These are phyloP conservation scores for Puccinia coronata DNA, from an alignment of 1,284 basidiomycete genomes.

Conservation along the genomic window DNA sequence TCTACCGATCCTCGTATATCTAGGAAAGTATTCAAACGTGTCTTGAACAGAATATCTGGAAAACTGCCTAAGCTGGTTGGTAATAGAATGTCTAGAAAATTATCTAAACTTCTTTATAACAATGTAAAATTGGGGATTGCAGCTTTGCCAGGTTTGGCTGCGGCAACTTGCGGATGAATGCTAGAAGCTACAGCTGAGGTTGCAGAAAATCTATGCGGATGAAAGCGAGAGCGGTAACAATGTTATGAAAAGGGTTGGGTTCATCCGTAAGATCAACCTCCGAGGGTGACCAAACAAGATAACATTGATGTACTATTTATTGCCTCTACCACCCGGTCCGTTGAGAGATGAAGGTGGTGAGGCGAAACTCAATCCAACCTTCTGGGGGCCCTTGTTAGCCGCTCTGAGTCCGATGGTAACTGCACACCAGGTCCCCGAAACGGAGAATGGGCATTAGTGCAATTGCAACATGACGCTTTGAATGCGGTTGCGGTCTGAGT, in stretches of 20 bases:
- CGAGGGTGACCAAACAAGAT: conserved; percentile 12
- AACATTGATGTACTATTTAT: conserved; percentile 4
- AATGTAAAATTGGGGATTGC: background rate
- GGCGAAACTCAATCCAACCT: conserved; percentile 20
- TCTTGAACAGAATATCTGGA: background rate
- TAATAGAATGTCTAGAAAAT: background rate
- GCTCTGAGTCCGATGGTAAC: conserved; percentile 29
- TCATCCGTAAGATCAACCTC: conserved; percentile 14
- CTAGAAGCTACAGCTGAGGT: background rate
- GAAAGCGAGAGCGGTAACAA: conserved; percentile 11
- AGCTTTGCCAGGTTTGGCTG: background rate
- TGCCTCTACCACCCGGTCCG: conserved; percentile 4
- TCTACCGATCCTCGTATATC: background rate
- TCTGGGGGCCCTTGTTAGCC: conserved; percentile 12
- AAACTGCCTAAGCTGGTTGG: background rate
- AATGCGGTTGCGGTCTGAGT: conserved; percentile 33
- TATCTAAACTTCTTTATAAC: background rate
- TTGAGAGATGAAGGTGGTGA: conserved; percentile 11
- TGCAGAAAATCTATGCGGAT: background rate
- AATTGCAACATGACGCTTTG: conserved; percentile 30
- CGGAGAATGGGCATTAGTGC: conserved; percentile 34
- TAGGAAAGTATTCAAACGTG: background rate
- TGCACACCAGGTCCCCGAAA: conserved; percentile 27
- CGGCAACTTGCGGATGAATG: background rate
- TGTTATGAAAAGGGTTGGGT: background rate